Base-by-base conservation (phyloP, 2,329 filamentous ascomycete genomes). In the Xylariomycetidae sp. region DNA sequence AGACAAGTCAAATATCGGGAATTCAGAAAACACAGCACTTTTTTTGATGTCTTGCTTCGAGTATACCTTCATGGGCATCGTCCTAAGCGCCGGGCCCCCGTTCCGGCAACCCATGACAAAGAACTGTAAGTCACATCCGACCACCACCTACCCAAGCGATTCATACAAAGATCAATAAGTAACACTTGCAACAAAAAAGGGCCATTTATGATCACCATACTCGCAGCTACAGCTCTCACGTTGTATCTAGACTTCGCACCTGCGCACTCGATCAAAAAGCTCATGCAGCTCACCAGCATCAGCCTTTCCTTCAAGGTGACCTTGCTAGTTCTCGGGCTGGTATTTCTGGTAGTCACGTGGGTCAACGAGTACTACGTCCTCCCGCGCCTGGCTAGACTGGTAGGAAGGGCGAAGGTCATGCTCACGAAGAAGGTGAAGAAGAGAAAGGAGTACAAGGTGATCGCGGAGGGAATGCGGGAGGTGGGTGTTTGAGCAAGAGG, bases 41-140 rank as follows among this genome's bases (percentile, higher is more conserved):
- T 98, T 98, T 66, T 64, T 97, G 18, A 70, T 89, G 5, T 94
- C 85, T 2, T 96, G 88, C 58, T 97, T 89, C 53, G 89, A 97
- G 57, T 98, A 98, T 59, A 94, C 94, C 23, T 71, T 96, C 15
- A 85, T 88, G 0, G 92, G 87, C 4, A 73, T 97, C 25, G 84
- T 97, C 1, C 71, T 98, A 18, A 94, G 85, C 49, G 87, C 92
- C n/a, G 94, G 92, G 1, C 80, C 77, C 20, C 92, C 92, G 1
- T 98, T 95, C 64, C 74, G 92, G 34, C 85, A 92, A 50, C 75
- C 77, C 12, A 87, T 88, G 67, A 68, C 68, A 13, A 74, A 83
- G 38, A 98, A 98, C 54, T 77, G 85, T 88, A 59, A 63, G 82
- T 67, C 26, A 8, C 20, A 8, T n/a, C n/a, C n/a, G n/a, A n/a